Percentiles rank a stretch among this genome's conserved stretches.
phyloP scores from a whole-genome alignment of 208 protist species.

The Endotrypanum monterogeii region DNA sequence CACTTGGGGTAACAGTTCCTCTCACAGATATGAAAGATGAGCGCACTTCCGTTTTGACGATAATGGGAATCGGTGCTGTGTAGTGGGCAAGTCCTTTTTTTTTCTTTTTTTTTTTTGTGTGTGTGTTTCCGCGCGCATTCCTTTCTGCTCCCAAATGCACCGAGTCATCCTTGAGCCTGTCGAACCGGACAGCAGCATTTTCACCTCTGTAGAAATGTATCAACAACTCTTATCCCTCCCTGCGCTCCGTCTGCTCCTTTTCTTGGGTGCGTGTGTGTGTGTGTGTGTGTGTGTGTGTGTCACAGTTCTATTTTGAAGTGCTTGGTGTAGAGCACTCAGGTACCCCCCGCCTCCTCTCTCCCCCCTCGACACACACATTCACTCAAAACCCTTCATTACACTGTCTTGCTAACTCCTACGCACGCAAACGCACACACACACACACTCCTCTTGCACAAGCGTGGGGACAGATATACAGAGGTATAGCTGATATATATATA shows the following conservation, averaged over 20 bases:
- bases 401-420: background rate
- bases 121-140: too few species aligned
- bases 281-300: too few species aligned
- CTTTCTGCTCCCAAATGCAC: background rate
- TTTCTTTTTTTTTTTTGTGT: background rate
- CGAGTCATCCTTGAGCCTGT: background rate
- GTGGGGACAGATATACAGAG: background rate
- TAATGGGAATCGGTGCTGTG: too few species aligned
- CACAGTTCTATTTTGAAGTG: background rate
- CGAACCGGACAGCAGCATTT: background rate
- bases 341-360: background rate
- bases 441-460: background rate
- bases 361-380: background rate
- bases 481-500: too few species aligned
- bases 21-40: conserved; percentile 1
- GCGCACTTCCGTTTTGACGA: background rate
- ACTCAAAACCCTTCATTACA: background rate
- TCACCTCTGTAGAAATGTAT: background rate
- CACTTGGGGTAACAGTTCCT: background rate
- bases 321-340: background rate
- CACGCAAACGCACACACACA: background rate
- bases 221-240: background rate
- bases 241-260: too few species aligned
- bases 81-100: too few species aligned
- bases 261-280: too few species aligned